phyloP scores from a whole-genome alignment of 2,329 filamentous ascomycete genomes.

The Calcarisporium arbuscula region DNA sequence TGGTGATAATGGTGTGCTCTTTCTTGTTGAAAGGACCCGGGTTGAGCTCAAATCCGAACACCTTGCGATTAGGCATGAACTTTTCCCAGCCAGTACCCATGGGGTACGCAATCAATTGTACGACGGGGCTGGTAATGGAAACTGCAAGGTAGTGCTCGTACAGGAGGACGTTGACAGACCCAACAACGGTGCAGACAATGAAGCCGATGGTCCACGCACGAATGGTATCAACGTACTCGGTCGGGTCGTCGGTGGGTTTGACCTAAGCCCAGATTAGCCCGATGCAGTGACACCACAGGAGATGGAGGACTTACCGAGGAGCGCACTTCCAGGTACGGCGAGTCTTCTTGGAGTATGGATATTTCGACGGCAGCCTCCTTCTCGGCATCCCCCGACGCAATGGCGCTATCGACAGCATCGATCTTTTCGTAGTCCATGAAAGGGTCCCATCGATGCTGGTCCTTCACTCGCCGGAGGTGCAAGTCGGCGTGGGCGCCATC shows the following conservation, averaged over 20 bases:
- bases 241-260: constrained; percentile 40
- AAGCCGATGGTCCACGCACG: constrained; percentile 54
- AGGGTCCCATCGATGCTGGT: constrained; percentile 50
- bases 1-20: constrained; percentile 42
- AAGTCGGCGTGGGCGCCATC: too few species aligned
- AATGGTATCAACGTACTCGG: constrained; percentile 50
- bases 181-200: constrained; percentile 51
- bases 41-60: constrained; percentile 27
- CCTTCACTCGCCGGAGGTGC: too few species aligned
- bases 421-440: constrained; percentile 48
- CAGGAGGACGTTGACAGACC: constrained; percentile 50
- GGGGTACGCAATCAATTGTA: constrained; percentile 50
- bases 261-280: constrained; percentile 10
- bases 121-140: constrained; percentile 45
- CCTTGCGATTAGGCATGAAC: constrained; percentile 24
- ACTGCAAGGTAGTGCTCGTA: constrained; percentile 43
- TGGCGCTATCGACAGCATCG: constrained; percentile 43
- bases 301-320: constrained; percentile 13
- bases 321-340: constrained; percentile 25
- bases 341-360: constrained; percentile 45
- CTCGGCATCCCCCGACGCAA: constrained; percentile 36
- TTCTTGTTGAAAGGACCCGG: constrained; percentile 40
- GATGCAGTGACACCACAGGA: not conserved
- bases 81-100: constrained; percentile 22
- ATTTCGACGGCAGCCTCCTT: constrained; percentile 39